Evolutionary conservation across 495 filamentous ascomycete species (phyloP).

Genomic region (Podospora anserina): DNA sequence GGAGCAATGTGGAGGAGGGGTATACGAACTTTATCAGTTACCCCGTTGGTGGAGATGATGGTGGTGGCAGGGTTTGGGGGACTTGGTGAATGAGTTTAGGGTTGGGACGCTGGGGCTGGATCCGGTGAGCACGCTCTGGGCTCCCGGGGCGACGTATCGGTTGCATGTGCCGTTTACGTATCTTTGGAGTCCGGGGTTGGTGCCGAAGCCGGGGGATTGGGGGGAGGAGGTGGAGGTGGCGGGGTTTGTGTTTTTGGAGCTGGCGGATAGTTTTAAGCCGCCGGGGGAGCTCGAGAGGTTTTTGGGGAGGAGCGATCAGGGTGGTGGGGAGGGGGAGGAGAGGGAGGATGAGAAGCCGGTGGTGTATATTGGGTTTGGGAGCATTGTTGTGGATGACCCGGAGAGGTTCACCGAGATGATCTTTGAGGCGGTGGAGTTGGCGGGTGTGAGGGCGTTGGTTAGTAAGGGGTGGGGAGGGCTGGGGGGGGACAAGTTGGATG

Average conservation of each 20-base stretch:
- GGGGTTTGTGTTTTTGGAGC: slow-evolving; percentile 70
- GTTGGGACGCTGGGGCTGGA: slow-evolving; percentile 63
- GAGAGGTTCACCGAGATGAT: slow-evolving; percentile 60
- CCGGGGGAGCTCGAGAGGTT: slow-evolving; percentile 60
- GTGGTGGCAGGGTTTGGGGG: slow-evolving; percentile 75
- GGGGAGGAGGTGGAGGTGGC: slow-evolving; percentile 64
- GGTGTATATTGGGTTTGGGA: slow-evolving; percentile 66
- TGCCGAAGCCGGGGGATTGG: slow-evolving; percentile 78
- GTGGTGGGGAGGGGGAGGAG: not conserved
- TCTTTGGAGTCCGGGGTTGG: slow-evolving; percentile 77
- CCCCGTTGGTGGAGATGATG: slow-evolving; percentile 71
- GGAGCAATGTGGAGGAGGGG: slow-evolving; percentile 55
- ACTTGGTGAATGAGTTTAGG: slow-evolving; percentile 70
- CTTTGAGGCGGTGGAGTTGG: slow-evolving; percentile 56
- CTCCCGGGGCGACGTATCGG: slow-evolving; percentile 59
- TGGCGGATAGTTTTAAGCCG: slow-evolving; percentile 63
- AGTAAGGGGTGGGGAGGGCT: slow-evolving; percentile 67
- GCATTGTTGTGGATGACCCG: slow-evolving; percentile 66
- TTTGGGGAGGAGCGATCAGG: slow-evolving; percentile 42
- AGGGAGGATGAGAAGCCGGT: slow-evolving; percentile 48
- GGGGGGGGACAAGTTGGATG: slow-evolving; percentile 49
- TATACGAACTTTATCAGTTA: slow-evolving; percentile 73
- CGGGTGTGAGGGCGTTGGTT: slow-evolving; percentile 61
- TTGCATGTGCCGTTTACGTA: slow-evolving; percentile 75
- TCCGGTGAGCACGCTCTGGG: slow-evolving; percentile 63